These are phyloP conservation scores for Fusarium aywerte DNA, from an alignment of 2,329 filamentous ascomycete species.

Conservation along the genomic window DNA sequence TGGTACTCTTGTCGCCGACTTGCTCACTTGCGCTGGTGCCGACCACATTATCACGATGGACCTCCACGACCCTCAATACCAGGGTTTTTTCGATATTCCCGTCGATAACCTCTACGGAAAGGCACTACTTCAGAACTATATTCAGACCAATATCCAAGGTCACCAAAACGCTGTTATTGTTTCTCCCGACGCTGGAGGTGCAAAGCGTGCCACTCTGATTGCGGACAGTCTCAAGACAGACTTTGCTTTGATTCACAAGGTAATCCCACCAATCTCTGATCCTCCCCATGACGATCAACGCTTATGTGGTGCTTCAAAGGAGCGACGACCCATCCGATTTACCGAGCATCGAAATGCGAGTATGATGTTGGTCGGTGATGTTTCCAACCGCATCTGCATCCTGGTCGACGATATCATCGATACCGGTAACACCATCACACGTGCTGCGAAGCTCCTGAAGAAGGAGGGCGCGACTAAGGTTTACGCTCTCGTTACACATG, in stretches of 20 bases:
- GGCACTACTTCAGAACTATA: conserved; percentile 75
- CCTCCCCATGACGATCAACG: conserved; percentile 49
- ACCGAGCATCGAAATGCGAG: conserved; percentile 89
- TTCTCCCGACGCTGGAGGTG: conserved; percentile 94
- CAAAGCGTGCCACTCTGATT: conserved; percentile 94
- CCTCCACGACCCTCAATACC: conserved; percentile 94
- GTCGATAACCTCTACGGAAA: conserved; percentile 97
- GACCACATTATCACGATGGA: conserved; percentile 99
- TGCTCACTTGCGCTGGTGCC: conserved; percentile 93
- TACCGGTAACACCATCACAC: conserved; percentile 96
- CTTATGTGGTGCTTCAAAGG: conserved; percentile 61
- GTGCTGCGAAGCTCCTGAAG: conserved; percentile 95
- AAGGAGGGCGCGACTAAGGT: conserved; percentile 92
- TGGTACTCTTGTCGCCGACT: conserved; percentile 91
- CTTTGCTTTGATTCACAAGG: conserved; percentile 98
- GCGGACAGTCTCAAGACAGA: conserved; percentile 93
- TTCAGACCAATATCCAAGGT: conserved; percentile 79
- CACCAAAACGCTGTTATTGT: conserved; percentile 91
- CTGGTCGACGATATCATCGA: conserved; percentile 94
- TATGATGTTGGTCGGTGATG: conserved; percentile 95
- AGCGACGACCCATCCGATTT: conserved; percentile 88
- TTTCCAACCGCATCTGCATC: conserved; percentile 83
- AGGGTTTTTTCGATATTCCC: conserved; percentile 98
- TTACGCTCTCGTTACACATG: conserved; percentile 93
- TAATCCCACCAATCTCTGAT: conserved; percentile 44